Base-by-base conservation (phyloP, 192 early-diverging fungal genomes). In the Gigaspora rosea region DNA sequence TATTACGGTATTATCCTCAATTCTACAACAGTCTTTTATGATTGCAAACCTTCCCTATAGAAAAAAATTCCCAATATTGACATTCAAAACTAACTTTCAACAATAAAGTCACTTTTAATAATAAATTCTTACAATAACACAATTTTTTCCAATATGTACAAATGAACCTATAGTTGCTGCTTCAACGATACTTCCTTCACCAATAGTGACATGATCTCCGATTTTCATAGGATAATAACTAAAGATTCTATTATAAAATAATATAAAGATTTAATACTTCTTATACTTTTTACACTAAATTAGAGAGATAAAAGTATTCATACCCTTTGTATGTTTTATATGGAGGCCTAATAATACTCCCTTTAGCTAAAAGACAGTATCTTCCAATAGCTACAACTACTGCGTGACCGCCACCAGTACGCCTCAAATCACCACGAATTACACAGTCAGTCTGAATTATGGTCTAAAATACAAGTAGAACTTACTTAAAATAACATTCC, bases 211-310 rank as follows among this genome's bases (percentile, higher is more conserved):
- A 80, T 95, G 88, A 81, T 97, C 94, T n/a, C 95, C 96, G 56
- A 99, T 94, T 81, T 97, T 98, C 85, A 97, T 92, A 48, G 96
- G 96, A 69, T 95, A 99, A 80, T 99, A 98, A 82, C 91, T 95
- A 81, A 99, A 98, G 8, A 91, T 83, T 36, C 95, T 95, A 74
- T 52, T 27, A 27, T 27, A 27, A 27, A 27, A 27, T 27, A 27
- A 27, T 27, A 27, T 27, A 27, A 27, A 27, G 27, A 27, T 27
- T 27, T 27, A 27, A 27, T 27, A 27, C 27, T 27, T 27, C 1
- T 27, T 27, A 27, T 27, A 27, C 27, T 27, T 27, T 27, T 27
- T 27, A 27, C 27, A 27, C 1, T 27, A 27, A 27, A 27, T 27
- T 27, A 27, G 27, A 27, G 27, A 27, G 27, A 27, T 27, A 27